Evolutionary conservation across 805 yeast genomes (phyloP).

Genomic region (Lachancea thermotolerans): DNA sequence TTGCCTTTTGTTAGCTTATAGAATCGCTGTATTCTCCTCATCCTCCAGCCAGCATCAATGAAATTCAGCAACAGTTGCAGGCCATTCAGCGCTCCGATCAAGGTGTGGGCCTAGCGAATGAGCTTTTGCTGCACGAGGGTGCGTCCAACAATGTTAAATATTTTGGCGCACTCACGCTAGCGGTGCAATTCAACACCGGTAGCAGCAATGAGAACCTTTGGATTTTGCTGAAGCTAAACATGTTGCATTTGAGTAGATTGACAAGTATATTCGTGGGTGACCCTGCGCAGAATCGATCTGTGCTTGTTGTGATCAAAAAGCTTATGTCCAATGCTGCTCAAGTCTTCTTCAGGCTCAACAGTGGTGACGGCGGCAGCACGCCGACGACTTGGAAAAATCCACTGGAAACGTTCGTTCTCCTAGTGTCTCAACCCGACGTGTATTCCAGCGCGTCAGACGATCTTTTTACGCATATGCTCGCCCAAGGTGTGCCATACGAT

Average conservation of each 20-base stretch:
- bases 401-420: conserved; percentile 22
- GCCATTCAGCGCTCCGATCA: conserved; percentile 24
- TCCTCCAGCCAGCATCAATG: conserved; percentile 24
- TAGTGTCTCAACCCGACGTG: neutral
- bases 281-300: conserved; percentile 11
- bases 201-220: conserved; percentile 16
- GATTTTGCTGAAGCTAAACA: conserved; percentile 22
- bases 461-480: conserved; percentile 5
- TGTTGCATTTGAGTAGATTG: conserved; percentile 18
- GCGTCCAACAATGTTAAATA: conserved; percentile 27
- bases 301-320: conserved; percentile 24
- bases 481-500: conserved; percentile 18
- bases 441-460: neutral
- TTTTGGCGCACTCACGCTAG: conserved; percentile 32
- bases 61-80: conserved; percentile 28
- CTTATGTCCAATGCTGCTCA: conserved; percentile 32
- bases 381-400: conserved; percentile 28
- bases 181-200: conserved; percentile 27
- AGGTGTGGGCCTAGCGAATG: conserved; percentile 27
- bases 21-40: conserved; percentile 27
- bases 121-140: conserved; percentile 14
- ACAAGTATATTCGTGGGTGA: conserved; percentile 14
- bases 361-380: neutral
- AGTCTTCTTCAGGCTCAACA: conserved; percentile 17
- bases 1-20: conserved; percentile 10